Evolutionary conservation across 805 yeast species (phyloP).

Genomic region (Metschnikowia lunata): DNA sequence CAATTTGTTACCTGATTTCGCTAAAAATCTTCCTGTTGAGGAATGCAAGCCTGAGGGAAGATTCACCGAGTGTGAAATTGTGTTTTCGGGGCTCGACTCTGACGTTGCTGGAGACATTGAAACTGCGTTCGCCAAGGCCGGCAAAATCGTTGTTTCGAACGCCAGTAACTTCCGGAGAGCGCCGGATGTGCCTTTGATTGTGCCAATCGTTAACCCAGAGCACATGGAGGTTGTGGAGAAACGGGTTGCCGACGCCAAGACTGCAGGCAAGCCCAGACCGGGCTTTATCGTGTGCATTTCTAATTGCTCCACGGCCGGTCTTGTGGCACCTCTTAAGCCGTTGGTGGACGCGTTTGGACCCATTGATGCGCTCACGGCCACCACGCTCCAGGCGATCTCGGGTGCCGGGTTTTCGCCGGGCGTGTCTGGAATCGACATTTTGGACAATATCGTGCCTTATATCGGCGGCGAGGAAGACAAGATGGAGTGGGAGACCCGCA

Average conservation of each 20-base stretch:
- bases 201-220: constrained; percentile 91
- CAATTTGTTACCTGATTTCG: constrained; percentile 65
- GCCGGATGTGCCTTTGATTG: constrained; percentile 83
- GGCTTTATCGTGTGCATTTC: constrained; percentile 94
- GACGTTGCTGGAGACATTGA: constrained; percentile 93
- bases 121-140: constrained; percentile 73
- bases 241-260: constrained; percentile 50
- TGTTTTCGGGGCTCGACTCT: constrained; percentile 91
- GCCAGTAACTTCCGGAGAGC: constrained; percentile 95
- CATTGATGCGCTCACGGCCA: constrained; percentile 75
- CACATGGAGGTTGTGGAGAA: constrained; percentile 73
- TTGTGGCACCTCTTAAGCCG: constrained; percentile 96
- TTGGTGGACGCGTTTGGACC: constrained; percentile 88
- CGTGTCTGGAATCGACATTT: constrained; percentile 88
- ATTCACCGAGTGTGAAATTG: constrained; percentile 87
- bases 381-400: constrained; percentile 95
- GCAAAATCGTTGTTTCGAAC: constrained; percentile 83
- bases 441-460: constrained; percentile 92
- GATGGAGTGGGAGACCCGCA: constrained; percentile 97
- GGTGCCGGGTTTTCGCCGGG: constrained; percentile 99
- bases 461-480: constrained; percentile 97
- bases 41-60: constrained; percentile 70
- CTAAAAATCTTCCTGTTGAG: constrained; percentile 58
- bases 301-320: constrained; percentile 97
- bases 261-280: constrained; percentile 51